A percentile compares a stretch with the other conserved stretches of the same genome.
These are phyloP conservation scores for Tetrapisispora pingtungensis DNA, from an alignment of 805 yeast genomes.

Conservation along the genomic window DNA sequence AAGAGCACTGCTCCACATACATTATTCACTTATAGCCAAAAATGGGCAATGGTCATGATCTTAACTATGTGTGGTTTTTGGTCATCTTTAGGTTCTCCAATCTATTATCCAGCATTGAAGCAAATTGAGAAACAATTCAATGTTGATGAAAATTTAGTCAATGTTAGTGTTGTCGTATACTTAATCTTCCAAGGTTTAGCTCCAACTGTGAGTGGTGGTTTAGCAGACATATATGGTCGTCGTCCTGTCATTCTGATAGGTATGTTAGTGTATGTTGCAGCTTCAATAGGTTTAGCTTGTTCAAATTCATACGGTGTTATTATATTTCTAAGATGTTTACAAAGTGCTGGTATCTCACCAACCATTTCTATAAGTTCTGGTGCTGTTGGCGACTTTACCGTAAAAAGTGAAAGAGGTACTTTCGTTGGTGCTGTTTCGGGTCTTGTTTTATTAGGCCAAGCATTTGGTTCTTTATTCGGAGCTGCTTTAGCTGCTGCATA, in stretches of 20 bases:
- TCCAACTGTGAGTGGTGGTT: conserved; percentile 55
- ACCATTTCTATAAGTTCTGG: conserved; percentile 61
- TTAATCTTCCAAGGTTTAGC: conserved; percentile 63
- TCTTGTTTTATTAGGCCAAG: conserved; percentile 58
- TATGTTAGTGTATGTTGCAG: conserved; percentile 43
- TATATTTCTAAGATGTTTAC: conserved; percentile 54
- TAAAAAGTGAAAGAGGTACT: conserved; percentile 56
- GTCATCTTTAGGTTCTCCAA: conserved; percentile 68
- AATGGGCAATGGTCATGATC: conserved; percentile 26
- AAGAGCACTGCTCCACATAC: conserved; percentile 16
- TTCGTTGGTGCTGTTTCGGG: conserved; percentile 59
- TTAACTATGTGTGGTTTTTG: conserved; percentile 38
- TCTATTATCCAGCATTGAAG: conserved; percentile 71
- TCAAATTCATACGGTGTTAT: conserved; percentile 49
- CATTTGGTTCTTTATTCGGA: conserved; percentile 62
- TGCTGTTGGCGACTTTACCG: conserved; percentile 60
- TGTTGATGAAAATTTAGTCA: conserved; percentile 46
- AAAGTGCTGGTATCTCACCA: conserved; percentile 67
- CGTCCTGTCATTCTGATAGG: conserved; percentile 57
- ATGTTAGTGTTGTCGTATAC: conserved; percentile 67
- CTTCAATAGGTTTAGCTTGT: conserved; percentile 58
- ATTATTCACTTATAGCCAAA: conserved; percentile 16
- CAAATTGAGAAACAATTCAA: conserved; percentile 44
- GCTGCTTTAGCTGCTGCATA: conserved; percentile 34
- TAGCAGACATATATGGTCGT: conserved; percentile 64